Percentiles rank a stretch among this genome's conserved stretches.
These are phyloP conservation scores for Suhomyces sp. DNA, from an alignment of 805 yeast genomes.

Conservation along the genomic window DNA sequence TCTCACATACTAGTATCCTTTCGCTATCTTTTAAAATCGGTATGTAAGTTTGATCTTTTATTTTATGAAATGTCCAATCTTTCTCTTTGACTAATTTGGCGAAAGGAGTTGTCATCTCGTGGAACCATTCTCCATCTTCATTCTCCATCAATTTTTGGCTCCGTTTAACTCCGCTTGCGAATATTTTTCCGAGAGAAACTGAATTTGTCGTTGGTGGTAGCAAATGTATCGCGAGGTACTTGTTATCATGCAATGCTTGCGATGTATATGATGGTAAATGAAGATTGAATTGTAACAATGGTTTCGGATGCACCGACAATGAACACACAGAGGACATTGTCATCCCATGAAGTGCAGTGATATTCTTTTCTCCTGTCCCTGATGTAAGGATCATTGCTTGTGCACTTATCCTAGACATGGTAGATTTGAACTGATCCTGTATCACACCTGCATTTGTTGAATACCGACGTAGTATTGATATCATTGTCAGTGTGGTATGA, in stretches of 20 bases:
- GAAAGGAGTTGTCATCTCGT: conserved; percentile 57
- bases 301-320: conserved; percentile 70
- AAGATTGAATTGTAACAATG: conserved; percentile 79
- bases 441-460: conserved; percentile 2
- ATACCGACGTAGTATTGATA: conserved; percentile 3
- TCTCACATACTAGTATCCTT: conserved; percentile 60
- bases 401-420: conserved; percentile 38
- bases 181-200: conserved; percentile 60
- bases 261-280: conserved; percentile 87
- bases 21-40: conserved; percentile 62
- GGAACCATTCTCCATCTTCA: conserved; percentile 36
- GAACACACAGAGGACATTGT: conserved; percentile 87
- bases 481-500: conserved; percentile 1
- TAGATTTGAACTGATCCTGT: conserved; percentile 21
- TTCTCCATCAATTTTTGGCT: conserved; percentile 30
- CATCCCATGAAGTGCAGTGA: conserved; percentile 55
- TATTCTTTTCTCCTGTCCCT: conserved; percentile 18
- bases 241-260: conserved; percentile 52
- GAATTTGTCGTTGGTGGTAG: conserved; percentile 59
- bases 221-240: conserved; percentile 69
- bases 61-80: conserved; percentile 31
- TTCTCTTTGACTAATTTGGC: conserved; percentile 23
- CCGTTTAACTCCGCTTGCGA: conserved; percentile 57
- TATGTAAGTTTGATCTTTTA: conserved; percentile 28
- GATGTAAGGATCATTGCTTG: conserved; percentile 46